These are phyloP conservation scores for Penicillium alfredii DNA, from an alignment of 495 filamentous ascomycete species.

Conservation along the genomic window DNA sequence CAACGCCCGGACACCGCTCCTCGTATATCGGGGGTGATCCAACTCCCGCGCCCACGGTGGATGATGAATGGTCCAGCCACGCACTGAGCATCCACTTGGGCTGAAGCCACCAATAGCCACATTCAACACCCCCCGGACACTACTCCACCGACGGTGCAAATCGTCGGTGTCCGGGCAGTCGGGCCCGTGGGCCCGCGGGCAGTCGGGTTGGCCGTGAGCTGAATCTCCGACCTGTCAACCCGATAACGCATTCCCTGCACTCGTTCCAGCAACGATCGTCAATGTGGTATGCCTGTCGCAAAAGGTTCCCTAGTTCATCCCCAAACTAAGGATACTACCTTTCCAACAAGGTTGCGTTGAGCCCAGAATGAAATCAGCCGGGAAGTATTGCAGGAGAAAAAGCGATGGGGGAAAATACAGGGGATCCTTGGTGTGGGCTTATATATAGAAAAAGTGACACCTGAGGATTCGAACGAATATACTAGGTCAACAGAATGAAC, in stretches of 20 bases:
- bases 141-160: slow-evolving; percentile 12
- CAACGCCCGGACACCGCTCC: slow-evolving; percentile 21
- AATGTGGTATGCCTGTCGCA: slow-evolving; percentile 9
- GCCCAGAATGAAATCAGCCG: too few species aligned
- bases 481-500: too few species aligned
- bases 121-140: slow-evolving; percentile 1
- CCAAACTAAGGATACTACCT: slow-evolving; percentile 10
- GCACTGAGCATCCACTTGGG: slow-evolving; percentile 11
- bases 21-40: slow-evolving; percentile 8
- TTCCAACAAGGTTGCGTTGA: too few species aligned
- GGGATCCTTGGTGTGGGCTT: too few species aligned
- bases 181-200: too few species aligned
- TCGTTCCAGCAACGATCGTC: slow-evolving; percentile 13
- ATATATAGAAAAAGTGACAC: too few species aligned
- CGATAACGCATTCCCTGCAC: slow-evolving; percentile 5
- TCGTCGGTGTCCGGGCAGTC: slow-evolving; percentile 24
- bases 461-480: too few species aligned
- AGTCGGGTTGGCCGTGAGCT: too few species aligned
- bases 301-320: background rate
- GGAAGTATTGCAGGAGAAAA: too few species aligned
- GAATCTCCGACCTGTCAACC: background rate
- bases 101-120: slow-evolving; percentile 8
- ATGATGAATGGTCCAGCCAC: slow-evolving; percentile 12
- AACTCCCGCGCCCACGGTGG: background rate
- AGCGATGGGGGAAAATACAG: too few species aligned